Evolutionary conservation across 371 early-diverging fungal species (phyloP).

Genomic region (Mucor piriformis): DNA sequence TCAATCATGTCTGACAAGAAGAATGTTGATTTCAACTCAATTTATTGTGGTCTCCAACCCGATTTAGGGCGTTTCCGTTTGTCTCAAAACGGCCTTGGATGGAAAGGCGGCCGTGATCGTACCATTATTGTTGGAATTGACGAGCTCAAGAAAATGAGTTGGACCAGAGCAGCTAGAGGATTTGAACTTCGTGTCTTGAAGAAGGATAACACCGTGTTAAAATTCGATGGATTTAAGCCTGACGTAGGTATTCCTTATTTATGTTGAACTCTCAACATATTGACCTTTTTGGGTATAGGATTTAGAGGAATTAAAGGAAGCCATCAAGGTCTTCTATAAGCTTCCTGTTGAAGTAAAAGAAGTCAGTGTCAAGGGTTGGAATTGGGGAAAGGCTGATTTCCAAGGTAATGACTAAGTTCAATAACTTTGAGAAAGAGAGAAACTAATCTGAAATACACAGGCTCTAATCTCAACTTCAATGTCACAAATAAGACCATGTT

Average conservation of each 20-base stretch:
- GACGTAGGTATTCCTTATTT: conserved; percentile 56
- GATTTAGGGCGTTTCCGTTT: conserved; percentile 72
- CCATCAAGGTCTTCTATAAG: conserved; percentile 70
- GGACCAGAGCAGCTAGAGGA: conserved; percentile 84
- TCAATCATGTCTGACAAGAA: conserved; percentile 40
- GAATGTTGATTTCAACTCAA: conserved; percentile 46
- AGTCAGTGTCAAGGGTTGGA: conserved; percentile 89
- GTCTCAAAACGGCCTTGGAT: conserved; percentile 81
- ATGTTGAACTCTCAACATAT: not conserved
- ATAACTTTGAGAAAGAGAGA: not conserved
- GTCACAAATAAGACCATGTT: conserved; percentile 85
- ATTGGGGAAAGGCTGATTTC: conserved; percentile 94
- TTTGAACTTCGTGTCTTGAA: conserved; percentile 79
- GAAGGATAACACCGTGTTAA: conserved; percentile 72
- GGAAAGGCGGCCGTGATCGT: conserved; percentile 67
- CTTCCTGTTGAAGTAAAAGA: conserved; percentile 82
- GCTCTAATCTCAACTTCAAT: conserved; percentile 77
- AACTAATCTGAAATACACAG: conserved; percentile 26
- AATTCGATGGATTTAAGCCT: conserved; percentile 88
- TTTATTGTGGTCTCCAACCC: conserved; percentile 47
- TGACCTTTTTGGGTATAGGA: conserved; percentile 52
- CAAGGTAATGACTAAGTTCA: conserved; percentile 48
- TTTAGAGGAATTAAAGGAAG: conserved; percentile 76
- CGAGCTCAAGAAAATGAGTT: conserved; percentile 71
- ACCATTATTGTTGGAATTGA: conserved; percentile 68